These are phyloP conservation scores for Pseudoneurospora amorphoporcata DNA, from an alignment of 495 filamentous ascomycete genomes.

Conservation along the genomic window DNA sequence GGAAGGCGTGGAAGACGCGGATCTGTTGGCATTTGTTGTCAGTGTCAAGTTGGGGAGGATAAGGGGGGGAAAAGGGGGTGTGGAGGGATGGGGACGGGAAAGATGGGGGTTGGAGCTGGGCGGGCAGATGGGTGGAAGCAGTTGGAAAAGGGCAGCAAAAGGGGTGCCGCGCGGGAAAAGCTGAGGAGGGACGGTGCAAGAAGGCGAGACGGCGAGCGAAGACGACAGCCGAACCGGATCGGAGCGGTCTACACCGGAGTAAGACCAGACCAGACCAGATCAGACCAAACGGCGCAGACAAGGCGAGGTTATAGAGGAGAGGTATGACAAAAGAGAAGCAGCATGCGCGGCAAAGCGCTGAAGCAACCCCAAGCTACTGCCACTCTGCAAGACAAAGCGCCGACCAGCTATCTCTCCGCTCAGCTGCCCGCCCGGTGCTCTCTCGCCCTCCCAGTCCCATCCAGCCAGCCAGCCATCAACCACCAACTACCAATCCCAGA, in stretches of 20 bases:
- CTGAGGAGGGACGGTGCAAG: no score
- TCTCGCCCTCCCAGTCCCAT: background rate
- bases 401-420: background rate
- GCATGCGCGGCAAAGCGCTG: background rate
- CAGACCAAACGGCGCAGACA: background rate
- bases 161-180: background rate
- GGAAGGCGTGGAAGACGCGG: constrained; percentile 52
- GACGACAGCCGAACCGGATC: background rate
- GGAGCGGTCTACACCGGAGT: background rate
- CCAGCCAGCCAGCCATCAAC: background rate
- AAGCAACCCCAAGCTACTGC: background rate
- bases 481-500: no score
- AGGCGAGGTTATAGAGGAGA: background rate
- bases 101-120: background rate
- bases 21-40: constrained; percentile 24
- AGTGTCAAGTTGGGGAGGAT: background rate
- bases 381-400: background rate
- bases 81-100: background rate
- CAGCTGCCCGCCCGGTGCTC: background rate
- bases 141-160: no score
- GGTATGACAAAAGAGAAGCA: background rate
- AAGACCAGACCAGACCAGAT: background rate
- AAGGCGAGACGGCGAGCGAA: no score
- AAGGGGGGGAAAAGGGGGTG: background rate
- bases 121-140: background rate